Percentiles rank a stretch among this genome's conserved stretches.
Conservation (phyloP, 2,329 filamentous ascomycete genomes). For the Emergomyces orientalis region DNA sequence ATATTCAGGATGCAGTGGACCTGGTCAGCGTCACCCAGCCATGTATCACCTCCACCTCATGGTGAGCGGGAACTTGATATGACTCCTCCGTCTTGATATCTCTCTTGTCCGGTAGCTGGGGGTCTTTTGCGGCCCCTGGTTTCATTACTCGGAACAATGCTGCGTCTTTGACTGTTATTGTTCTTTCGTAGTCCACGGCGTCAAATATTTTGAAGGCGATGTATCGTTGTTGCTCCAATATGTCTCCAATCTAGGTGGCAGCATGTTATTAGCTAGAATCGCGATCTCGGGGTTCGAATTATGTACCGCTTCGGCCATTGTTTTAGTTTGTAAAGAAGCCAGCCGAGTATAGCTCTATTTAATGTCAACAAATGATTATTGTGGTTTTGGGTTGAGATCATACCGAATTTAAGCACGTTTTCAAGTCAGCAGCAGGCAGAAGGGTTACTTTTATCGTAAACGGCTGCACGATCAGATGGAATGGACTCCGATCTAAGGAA, state of each 20-base stretch:
- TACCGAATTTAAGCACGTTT: neutral
- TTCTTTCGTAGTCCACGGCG: neutral
- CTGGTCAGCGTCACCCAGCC: neutral
- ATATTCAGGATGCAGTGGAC: neutral
- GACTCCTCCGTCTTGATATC: neutral
- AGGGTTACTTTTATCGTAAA: neutral
- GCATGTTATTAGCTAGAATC: neutral
- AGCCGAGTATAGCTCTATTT: neutral
- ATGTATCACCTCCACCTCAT: neutral
- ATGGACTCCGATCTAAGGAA: neutral
- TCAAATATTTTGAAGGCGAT: neutral
- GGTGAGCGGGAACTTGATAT: neutral
- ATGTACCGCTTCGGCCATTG: neutral
- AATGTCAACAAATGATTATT: neutral
- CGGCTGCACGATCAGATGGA: neutral
- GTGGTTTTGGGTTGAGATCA: neutral
- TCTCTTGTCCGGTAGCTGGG: neutral
- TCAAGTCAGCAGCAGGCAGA: neutral
- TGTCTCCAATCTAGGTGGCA: neutral
- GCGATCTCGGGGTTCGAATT: neutral
- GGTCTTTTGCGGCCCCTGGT: neutral
- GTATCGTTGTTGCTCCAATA: neutral
- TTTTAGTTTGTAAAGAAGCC: neutral
- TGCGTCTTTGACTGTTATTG: neutral
- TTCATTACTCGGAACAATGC: neutral